phyloP scores from a whole-genome alignment of 352 stramenopile species.

The Thraustochytrium striatum region DNA sequence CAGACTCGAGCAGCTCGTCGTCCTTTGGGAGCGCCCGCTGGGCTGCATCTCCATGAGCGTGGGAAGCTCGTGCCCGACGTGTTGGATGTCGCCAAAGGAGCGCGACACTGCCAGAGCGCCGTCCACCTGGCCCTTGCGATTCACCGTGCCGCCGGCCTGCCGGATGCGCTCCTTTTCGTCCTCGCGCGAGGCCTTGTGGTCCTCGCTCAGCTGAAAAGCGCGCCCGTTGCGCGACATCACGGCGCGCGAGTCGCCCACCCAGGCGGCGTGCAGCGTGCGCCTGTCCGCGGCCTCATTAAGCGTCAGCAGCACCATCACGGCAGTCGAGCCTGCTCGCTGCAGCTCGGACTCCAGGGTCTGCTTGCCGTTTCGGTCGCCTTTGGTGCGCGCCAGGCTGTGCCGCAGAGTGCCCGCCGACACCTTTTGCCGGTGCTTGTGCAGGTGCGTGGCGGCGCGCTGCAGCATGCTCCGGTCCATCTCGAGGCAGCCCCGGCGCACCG shows the following conservation, averaged over 20 bases:
- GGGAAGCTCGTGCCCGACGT: conserved; percentile 58
- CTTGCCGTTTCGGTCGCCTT: conserved; percentile 1
- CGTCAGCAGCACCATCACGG: conserved; percentile 52
- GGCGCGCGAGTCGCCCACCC: conserved; percentile 75
- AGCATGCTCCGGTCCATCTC: conserved; percentile 38
- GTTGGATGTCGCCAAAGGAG: conserved; percentile 76
- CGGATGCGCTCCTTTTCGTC: conserved; percentile 74
- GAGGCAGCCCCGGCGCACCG: neutral
- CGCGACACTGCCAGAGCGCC: conserved; percentile 76
- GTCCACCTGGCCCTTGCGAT: conserved; percentile 76
- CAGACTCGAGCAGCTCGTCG: conserved; percentile 55
- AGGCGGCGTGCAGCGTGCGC: conserved; percentile 65
- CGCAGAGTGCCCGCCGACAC: neutral
- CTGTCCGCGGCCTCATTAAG: conserved; percentile 49
- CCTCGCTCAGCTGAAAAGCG: conserved; percentile 71
- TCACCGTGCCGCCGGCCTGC: conserved; percentile 60
- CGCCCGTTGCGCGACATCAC: conserved; percentile 70
- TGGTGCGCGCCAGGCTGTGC: conserved; percentile 24
- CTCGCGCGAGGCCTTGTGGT: conserved; percentile 75
- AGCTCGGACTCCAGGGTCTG: conserved; percentile 51
- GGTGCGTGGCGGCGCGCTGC: conserved; percentile 5
- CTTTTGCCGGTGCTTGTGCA: neutral
- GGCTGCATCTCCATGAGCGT: conserved; percentile 2
- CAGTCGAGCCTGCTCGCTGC: conserved; percentile 59
- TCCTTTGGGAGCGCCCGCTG: conserved; percentile 25